These are phyloP conservation scores for Curvularia spicifera DNA, from an alignment of 2,329 filamentous ascomycete species.

Conservation along the genomic window DNA sequence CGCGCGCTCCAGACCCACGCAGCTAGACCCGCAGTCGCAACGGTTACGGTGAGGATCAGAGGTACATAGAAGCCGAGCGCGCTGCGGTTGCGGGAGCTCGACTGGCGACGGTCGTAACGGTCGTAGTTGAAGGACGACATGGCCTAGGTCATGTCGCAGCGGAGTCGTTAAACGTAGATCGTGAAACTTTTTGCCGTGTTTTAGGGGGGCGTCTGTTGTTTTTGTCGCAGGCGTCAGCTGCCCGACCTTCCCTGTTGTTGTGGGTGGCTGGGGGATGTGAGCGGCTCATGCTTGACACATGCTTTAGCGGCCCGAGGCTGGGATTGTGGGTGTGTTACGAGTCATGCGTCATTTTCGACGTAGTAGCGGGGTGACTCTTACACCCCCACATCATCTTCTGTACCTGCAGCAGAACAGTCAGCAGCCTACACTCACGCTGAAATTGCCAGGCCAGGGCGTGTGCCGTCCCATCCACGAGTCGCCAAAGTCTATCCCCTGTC, in stretches of 20 bases:
- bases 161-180: conserved; percentile 19
- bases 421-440: not conserved
- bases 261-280: conserved; percentile 10
- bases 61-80: conserved; percentile 87
- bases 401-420: conserved; percentile 18
- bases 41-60: conserved; percentile 81
- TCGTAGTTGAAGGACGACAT: conserved; percentile 61
- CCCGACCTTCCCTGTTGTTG: conserved; percentile 16
- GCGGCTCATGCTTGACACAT: conserved; percentile 15
- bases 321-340: conserved; percentile 8
- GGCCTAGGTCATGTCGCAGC: conserved; percentile 22
- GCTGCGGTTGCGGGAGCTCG: conserved; percentile 61
- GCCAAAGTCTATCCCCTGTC: not conserved
- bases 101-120: conserved; percentile 57
- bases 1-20: conserved; percentile 96
- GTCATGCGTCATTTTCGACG: conserved; percentile 24
- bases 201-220: conserved; percentile 7
- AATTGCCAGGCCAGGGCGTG: not conserved
- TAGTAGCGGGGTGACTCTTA: conserved; percentile 30
- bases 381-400: conserved; percentile 13
- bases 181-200: conserved; percentile 18
- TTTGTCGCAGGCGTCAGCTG: conserved; percentile 11
- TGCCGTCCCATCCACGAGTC: not conserved
- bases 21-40: conserved; percentile 83
- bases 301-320: conserved; percentile 8